Base-by-base conservation (phyloP, 1,284 basidiomycete species). In the Ustilago sp. region DNA sequence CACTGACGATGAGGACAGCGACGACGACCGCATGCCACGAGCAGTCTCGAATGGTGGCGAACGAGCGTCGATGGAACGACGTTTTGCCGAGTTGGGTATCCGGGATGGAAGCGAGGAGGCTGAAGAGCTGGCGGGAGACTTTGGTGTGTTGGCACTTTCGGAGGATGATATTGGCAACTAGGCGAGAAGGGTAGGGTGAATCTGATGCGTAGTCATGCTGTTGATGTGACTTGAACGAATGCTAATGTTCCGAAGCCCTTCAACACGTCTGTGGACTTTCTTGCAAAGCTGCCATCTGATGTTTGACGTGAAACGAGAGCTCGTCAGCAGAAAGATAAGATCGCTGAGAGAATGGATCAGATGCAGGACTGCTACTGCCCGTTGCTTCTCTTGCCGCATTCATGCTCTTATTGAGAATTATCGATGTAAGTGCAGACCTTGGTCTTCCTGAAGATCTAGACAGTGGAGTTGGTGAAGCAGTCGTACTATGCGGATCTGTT, bases 241-340 rank as follows among this genome's bases (percentile, higher is more conserved):
- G 47, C 47, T 19, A 47, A 13, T 15, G 41, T 7, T 23, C n/a
- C 23, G 43, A 47, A 15, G 39, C n/a, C 8, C 19, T 50, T 52
- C 54, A 73, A 38, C 54, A 56, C 23, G 70, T 63, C 45, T 61
- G 70, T 58, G 70, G 61, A 38, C 61, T 64, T 11, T 68, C 57
- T 43, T 73, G 70, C 58, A 73, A 51, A 41, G 65, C 61, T 52
- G 70, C 70, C 65, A 73, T 73, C 3, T 68, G 70, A 38, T 68
- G 57, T 41, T 68, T 73, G 65, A 73, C 65, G 43, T 68, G 70
- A 47, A 57, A 32, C 12, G 65, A 68, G 31, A 73, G 70, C 50
- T 73, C 70, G 8, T 73, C 61, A 2, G 65, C 32, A 0, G 70
- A 59, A 19, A 54, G 53, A 28, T 43, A 32, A 4, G 65, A 61